Evolutionary conservation across 768 basidiomycete species (phyloP).

Genomic region (Neoboletus brunneissimus): DNA sequence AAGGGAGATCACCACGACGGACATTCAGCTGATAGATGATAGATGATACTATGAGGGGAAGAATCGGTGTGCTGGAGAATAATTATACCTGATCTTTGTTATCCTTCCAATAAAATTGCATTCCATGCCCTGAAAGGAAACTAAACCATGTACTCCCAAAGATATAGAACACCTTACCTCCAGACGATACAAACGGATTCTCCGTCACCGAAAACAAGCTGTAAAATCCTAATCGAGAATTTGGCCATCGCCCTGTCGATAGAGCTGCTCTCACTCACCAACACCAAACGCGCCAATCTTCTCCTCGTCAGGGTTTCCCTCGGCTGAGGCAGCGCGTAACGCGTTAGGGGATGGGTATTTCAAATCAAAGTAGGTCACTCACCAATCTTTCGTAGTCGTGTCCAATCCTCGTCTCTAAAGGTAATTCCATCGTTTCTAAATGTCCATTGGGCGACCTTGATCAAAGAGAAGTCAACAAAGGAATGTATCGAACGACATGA

Average conservation of each 20-base stretch:
- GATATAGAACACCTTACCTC: conserved; percentile 47
- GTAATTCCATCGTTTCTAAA: neutral
- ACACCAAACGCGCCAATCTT: conserved; percentile 29
- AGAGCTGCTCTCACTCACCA: conserved; percentile 7
- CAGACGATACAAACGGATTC: conserved; percentile 78
- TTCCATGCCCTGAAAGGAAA: conserved; percentile 64
- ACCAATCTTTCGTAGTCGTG: conserved; percentile 19
- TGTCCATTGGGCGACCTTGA: neutral
- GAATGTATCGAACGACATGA: too few species aligned
- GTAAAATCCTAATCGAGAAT: conserved; percentile 54
- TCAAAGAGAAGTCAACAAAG: neutral
- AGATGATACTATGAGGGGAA: conserved; percentile 4
- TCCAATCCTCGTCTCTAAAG: conserved; percentile 6
- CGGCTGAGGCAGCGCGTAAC: conserved; percentile 2
- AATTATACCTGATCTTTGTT: conserved; percentile 74
- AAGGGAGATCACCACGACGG: conserved; percentile 66
- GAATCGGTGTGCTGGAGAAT: neutral
- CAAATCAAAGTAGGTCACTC: neutral
- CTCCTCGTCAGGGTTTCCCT: conserved; percentile 26
- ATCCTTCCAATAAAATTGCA: conserved; percentile 96
- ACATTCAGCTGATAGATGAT: conserved; percentile 61
- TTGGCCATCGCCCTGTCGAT: neutral
- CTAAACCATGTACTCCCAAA: neutral
- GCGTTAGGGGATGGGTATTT: neutral
- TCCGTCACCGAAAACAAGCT: conserved; percentile 82